Conservation (phyloP, 75 land plant species). For the Selaginella moellendorffii region DNA sequence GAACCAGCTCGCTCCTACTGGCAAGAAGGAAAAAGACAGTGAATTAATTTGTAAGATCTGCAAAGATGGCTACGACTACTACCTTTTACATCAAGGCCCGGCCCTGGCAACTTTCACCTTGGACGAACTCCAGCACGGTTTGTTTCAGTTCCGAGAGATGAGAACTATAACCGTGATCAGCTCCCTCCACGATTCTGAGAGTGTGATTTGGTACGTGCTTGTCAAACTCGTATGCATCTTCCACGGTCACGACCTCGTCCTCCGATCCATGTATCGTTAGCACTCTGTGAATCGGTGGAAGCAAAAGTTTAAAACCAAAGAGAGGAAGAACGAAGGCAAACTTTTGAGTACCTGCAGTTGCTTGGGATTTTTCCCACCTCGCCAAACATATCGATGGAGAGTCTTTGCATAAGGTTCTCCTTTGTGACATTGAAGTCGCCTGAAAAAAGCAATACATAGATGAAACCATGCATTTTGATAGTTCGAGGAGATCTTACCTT, state of each 20-base stretch:
- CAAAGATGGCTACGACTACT: too few relatives aligned
- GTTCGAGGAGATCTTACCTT: conserved; percentile 28
- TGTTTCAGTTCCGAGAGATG: conserved; percentile 40
- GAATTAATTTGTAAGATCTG: too few relatives aligned
- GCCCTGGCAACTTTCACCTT: too few relatives aligned
- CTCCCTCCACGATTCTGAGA: conserved; percentile 50
- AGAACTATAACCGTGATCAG: conserved; percentile 46
- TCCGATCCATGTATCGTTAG: conserved; percentile 73
- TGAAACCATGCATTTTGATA: background rate
- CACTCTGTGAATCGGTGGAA: conserved; percentile 33
- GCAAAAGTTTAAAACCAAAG: background rate
- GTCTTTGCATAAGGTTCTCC: background rate
- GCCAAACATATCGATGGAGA: background rate
- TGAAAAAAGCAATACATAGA: background rate
- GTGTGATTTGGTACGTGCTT: conserved; percentile 62
- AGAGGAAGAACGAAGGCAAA: background rate
- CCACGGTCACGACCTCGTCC: conserved; percentile 53
- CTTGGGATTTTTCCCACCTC: background rate
- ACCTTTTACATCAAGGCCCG: too few relatives aligned
- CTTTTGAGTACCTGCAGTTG: background rate
- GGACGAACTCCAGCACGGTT: conserved; percentile 37
- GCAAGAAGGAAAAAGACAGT: too few relatives aligned
- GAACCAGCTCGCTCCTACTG: too few relatives aligned
- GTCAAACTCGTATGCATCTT: conserved; percentile 58
- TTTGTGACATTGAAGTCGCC: background rate